Evolutionary conservation across 2,329 filamentous ascomycete species (phyloP), one percentile per base, ranked within the genome.

Genomic region (Fusarium sp.): DNA sequence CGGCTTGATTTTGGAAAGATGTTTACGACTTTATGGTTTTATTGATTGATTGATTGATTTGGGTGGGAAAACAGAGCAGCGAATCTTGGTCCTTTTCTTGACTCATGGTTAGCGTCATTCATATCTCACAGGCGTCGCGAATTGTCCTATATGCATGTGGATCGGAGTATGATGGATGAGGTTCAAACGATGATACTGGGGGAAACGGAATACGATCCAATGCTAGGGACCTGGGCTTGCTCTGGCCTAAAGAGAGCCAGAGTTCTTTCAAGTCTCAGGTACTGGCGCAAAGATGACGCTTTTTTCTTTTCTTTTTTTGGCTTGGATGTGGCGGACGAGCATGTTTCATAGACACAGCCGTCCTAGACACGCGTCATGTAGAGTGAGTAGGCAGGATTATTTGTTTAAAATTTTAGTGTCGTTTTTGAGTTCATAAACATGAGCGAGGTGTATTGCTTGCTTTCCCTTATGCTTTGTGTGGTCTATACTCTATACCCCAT

Each of bases 141-240:
- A 58, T 54, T 67, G 51, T 68, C 64, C 60, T 69, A 62, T 60
- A 68, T 66, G 69, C 69, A 71, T 71, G 62, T 64, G 67, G 61
- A 70, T 61, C 57, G 69, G 72, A 74, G 71, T 74, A 69, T 54
- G 64, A 71, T 64, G 64, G 64, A 71, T 64, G 64, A 58, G 64
- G 60, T 64, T 65, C 60, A 66, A 63, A 51, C 40, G 42, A 59
- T 46, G 53, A 64, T 61, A 69, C 39, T 56, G 64, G 52, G 52
- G 57, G 50, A 53, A 60, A 63, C 48, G 65, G 61, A 54, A 60
- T 60, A 64, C 58, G 64, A 70, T 68, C 62, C 68, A 68, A 67
- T 55, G 46, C 61, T 65, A 50, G 46, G 29, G 29, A 29, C 43
- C 35, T 48, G 42, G 43, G 38, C 32, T 41, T 35, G 41, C 46